Evolutionary conservation across 148 eudicot species (phyloP), one percentile per base, ranked within the genome.

Genomic region (Amaranthus cruentus): DNA sequence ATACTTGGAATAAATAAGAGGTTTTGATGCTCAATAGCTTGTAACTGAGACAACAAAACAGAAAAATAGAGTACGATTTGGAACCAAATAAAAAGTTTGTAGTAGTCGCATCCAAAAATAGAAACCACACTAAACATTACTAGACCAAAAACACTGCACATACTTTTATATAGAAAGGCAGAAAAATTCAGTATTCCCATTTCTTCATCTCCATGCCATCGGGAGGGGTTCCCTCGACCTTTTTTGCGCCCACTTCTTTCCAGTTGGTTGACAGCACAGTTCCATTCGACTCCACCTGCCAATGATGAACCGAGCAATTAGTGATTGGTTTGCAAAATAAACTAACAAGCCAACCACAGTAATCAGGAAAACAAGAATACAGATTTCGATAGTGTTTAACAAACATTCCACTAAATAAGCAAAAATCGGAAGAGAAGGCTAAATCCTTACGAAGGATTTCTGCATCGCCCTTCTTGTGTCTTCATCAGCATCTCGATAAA

Each of bases 121-220:
- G 46, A 55, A 14, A 38, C 48, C 56, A 6, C 21, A 54, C 61
- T 6, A 52, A 50, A 74, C 47, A 12, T 42, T 7, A 75, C 55
- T 72, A 77, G 44, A 63, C 54, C 70, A 69, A 57, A 64, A 75
- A 78, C 65, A 66, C 80, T 68, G 80, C 82, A 79, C 79, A 79
- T 42, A 47, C 28, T n/a, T 43, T 60, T 38, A 8, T 28, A n/a
- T 4, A 7, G 15, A n/a, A 47, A 13, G 15, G 5, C 13, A 43
- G 46, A 50, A 48, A 51, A 21, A 46, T 68, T 78, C 70, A 95
- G 68, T 68, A 78, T 71, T 91, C 92, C 97, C 97, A 95, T 80
- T 88, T 91, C 88, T 85, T 90, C 90, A 95, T 10, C 86, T 95
- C 97, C 98, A 95, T 91, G 68, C 97, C 93, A 73, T 91, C 90